Conservation (phyloP, 164 flowering plant genomes). For the Berberis thunbergii region DNA sequence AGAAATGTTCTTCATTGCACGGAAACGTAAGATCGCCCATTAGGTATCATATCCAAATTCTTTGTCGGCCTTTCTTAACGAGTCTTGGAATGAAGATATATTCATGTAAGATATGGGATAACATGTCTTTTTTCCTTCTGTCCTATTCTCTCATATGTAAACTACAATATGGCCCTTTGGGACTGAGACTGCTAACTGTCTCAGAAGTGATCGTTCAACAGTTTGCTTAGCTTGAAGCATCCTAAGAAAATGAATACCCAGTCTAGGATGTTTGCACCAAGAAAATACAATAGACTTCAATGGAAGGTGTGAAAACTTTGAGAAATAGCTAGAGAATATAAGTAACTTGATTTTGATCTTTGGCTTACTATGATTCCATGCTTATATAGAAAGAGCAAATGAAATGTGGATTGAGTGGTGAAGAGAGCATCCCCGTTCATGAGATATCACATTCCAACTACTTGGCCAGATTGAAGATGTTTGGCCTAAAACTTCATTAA, state of each 20-base stretch:
- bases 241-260: constrained; percentile 13
- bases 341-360: no score
- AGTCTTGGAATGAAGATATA: constrained; percentile 18
- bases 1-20: constrained; percentile 1
- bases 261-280: neutral
- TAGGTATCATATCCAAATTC: constrained; percentile 10
- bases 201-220: constrained; percentile 1
- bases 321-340: no score
- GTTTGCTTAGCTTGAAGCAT: constrained; percentile 11
- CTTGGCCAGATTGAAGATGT: no score
- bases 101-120: constrained; percentile 23
- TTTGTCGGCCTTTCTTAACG: constrained; percentile 20
- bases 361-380: no score
- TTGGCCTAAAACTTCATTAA: no score
- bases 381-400: no score
- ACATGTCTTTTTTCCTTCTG: constrained; percentile 27
- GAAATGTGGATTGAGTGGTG: no score
- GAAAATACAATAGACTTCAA: no score
- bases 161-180: constrained; percentile 30
- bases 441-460: no score
- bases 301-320: no score
- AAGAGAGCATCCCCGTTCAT: no score
- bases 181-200: neutral
- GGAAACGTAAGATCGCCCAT: constrained; percentile 9
- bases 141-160: constrained; percentile 28